These are phyloP conservation scores for Monosporozyma unispora DNA, from an alignment of 805 yeast genomes.

Conservation along the genomic window DNA sequence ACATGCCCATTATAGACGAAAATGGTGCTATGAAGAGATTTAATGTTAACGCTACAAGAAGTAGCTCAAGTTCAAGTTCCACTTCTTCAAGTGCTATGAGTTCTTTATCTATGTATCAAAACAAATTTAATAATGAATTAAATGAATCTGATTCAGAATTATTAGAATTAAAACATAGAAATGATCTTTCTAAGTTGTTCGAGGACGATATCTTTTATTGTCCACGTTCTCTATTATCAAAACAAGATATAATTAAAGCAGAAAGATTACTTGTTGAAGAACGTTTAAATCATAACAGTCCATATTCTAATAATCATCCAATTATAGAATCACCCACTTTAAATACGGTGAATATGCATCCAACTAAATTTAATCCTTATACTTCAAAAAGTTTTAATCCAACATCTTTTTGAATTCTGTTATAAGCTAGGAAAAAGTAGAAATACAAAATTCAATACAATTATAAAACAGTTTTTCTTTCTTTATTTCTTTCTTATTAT, in stretches of 20 bases:
- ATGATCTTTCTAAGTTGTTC: constrained; percentile 24
- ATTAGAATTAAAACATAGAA: constrained; percentile 14
- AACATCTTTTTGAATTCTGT: constrained; percentile 9
- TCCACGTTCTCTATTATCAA: constrained; percentile 24
- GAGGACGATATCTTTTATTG: constrained; percentile 29
- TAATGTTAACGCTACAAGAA: constrained; percentile 9
- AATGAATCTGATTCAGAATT: neutral
- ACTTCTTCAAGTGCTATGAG: constrained; percentile 2
- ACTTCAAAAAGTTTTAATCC: constrained; percentile 59
- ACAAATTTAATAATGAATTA: neutral
- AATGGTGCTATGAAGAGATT: constrained; percentile 4
- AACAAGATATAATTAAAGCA: constrained; percentile 21
- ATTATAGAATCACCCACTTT: neutral
- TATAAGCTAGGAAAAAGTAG: neutral
- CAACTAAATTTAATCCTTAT: constrained; percentile 49
- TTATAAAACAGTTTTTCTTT: neutral
- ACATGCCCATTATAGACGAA: constrained; percentile 3
- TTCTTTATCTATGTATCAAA: constrained; percentile 1
- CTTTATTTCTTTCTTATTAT: neutral
- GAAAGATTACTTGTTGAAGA: constrained; percentile 10
- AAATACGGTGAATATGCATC: constrained; percentile 1
- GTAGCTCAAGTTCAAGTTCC: constrained; percentile 11
- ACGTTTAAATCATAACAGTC: neutral
- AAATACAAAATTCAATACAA: neutral
- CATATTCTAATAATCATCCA: neutral